These are phyloP conservation scores for Aspergillus texensis DNA, from an alignment of 2,329 filamentous ascomycete species.

Conservation along the genomic window DNA sequence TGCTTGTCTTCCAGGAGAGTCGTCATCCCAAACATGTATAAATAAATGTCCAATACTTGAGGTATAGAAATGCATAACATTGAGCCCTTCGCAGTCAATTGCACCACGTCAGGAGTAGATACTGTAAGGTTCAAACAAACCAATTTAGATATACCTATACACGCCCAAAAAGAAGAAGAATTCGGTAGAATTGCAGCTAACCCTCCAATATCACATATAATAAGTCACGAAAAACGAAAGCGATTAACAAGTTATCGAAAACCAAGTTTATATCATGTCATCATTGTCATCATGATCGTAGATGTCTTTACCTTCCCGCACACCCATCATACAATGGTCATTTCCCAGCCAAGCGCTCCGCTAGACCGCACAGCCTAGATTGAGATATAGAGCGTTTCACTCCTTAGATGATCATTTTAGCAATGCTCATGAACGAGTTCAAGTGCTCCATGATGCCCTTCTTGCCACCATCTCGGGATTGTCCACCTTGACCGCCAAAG, in stretches of 20 bases:
- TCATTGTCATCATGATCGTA: slow-evolving; percentile 25
- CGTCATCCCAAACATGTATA: neutral
- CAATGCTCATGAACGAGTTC: slow-evolving; percentile 36
- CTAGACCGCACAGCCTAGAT: neutral
- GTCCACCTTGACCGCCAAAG: slow-evolving; percentile 41
- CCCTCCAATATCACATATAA: slow-evolving; percentile 19
- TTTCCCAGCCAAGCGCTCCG: neutral
- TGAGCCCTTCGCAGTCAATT: neutral
- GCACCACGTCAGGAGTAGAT: neutral
- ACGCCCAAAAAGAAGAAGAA: neutral
- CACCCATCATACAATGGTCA: neutral
- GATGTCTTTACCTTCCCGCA: slow-evolving; percentile 15
- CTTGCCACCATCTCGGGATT: slow-evolving; percentile 26
- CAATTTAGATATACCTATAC: neutral
- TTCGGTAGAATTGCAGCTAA: slow-evolving; percentile 15
- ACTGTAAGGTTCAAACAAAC: neutral
- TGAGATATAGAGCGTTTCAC: neutral
- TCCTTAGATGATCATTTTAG: slow-evolving; percentile 40
- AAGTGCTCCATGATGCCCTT: slow-evolving; percentile 36
- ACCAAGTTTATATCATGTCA: slow-evolving; percentile 17
- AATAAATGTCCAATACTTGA: neutral
- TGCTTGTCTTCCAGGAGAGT: neutral
- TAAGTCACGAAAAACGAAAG: neutral
- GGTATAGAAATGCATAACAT: neutral
- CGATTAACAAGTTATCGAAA: slow-evolving; percentile 13